Conservation (phyloP, 2,329 filamentous ascomycete species). For the Sporothrix variecibatus region DNA sequence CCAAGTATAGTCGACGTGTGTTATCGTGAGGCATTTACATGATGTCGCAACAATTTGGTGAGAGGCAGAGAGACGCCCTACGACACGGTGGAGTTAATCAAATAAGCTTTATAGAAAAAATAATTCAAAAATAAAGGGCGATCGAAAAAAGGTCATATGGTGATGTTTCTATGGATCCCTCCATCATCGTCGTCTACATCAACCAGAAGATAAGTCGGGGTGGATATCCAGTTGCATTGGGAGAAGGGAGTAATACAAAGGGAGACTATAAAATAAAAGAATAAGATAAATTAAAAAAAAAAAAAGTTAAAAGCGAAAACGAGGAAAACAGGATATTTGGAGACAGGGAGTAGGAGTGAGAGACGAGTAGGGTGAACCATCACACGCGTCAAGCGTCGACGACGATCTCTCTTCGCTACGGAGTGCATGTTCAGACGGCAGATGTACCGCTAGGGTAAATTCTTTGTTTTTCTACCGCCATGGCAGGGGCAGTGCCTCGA, state of each 20-base stretch:
- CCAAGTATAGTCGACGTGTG: not conserved
- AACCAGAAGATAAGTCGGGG: constrained; percentile 7
- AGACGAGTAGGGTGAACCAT: no score
- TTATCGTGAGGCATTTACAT: constrained; percentile 14
- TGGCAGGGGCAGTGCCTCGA: not conserved
- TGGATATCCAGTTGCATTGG: not conserved
- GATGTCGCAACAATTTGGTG: not conserved
- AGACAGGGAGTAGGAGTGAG: not conserved
- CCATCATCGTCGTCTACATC: not conserved
- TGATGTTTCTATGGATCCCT: not conserved
- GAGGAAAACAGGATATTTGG: not conserved
- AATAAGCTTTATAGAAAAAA: not conserved
- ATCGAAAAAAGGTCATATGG: constrained; percentile 8
- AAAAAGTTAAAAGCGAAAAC: not conserved
- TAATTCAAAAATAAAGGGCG: not conserved
- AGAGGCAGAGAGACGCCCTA: not conserved
- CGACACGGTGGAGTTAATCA: not conserved
- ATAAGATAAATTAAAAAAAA: not conserved
- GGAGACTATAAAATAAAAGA: not conserved
- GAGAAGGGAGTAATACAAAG: not conserved
- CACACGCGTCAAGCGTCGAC: not conserved
- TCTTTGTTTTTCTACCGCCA: not conserved
- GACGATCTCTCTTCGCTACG: not conserved
- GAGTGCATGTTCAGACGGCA: not conserved
- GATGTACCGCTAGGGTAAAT: not conserved